Evolutionary conservation across 2,329 filamentous ascomycete genomes (phyloP).

Genomic region (Colletotrichum sp.): DNA sequence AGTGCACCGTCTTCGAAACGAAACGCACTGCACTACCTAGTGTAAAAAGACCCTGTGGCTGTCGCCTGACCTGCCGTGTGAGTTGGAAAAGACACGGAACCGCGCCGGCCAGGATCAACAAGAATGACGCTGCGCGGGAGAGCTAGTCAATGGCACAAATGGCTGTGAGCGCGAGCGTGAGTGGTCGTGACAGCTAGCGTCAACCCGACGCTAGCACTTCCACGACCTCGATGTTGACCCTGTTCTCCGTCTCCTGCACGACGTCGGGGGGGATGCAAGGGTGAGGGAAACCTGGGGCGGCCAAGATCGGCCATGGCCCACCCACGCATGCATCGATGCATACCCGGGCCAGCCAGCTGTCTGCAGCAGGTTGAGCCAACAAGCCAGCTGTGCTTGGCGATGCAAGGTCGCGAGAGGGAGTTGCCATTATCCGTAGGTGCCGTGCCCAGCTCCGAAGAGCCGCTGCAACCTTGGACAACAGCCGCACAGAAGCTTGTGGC

Average conservation of each 20-base stretch:
- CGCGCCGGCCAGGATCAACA: neutral
- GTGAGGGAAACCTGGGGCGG: conserved; percentile 17
- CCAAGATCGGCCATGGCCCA: conserved; percentile 16
- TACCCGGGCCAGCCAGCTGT: neutral
- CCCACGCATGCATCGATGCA: conserved; percentile 5
- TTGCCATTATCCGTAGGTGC: neutral
- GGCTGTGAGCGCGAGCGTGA: neutral
- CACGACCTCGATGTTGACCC: neutral
- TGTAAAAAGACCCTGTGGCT: neutral
- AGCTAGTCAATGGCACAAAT: neutral
- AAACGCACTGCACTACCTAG: neutral
- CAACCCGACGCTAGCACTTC: neutral
- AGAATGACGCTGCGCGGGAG: neutral
- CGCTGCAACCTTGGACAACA: neutral
- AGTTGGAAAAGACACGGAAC: neutral
- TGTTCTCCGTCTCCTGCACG: neutral
- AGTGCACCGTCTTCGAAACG: neutral
- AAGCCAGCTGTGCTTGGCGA: conserved; percentile 10
- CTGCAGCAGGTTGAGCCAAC: neutral
- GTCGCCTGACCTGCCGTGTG: neutral
- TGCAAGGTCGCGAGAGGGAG: neutral
- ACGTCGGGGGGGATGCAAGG: conserved; percentile 10
- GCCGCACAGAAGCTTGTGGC: neutral
- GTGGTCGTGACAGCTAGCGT: neutral
- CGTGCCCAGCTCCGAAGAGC: neutral